A percentile compares a stretch with the other conserved stretches of the same genome.
These are phyloP conservation scores for Iberis pinnata DNA, from an alignment of 345 rosid genomes.

Conservation along the genomic window DNA sequence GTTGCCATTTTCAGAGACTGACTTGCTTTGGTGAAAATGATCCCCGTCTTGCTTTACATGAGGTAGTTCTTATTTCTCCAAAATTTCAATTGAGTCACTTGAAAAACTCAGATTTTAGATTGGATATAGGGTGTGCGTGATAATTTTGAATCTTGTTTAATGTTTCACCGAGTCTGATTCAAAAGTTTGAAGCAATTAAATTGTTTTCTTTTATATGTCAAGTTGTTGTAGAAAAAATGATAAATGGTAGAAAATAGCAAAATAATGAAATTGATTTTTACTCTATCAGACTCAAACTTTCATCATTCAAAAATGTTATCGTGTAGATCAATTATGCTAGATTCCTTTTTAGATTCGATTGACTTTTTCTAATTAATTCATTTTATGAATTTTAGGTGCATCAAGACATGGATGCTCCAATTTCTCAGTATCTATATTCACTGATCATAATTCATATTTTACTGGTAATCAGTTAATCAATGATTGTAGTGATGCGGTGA, in stretches of 20 bases:
- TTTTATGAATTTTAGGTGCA: constrained; percentile 72
- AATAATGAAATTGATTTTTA: background rate
- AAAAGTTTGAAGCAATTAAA: no score
- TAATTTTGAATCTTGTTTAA: no score
- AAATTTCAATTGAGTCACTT: no score
- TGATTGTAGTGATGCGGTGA: constrained; percentile 72
- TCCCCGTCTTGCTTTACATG: constrained; percentile 40
- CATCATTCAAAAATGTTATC: background rate
- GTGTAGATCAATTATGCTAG: background rate
- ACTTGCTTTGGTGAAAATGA: constrained; percentile 43
- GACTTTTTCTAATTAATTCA: no score
- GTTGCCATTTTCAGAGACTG: constrained; percentile 65
- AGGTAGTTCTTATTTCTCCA: constrained; percentile 33
- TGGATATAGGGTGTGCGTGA: no score
- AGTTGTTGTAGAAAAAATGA: background rate
- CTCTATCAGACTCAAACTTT: background rate
- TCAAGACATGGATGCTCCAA: constrained; percentile 73
- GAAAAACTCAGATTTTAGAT: no score
- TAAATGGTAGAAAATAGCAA: no score
- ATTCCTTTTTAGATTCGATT: no score
- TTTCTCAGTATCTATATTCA: constrained; percentile 85
- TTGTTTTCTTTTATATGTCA: no score
- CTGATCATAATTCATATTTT: constrained; percentile 92
- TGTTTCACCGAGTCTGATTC: no score
- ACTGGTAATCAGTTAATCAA: constrained; percentile 87